A percentile compares a stretch with the other conserved stretches of the same genome.
Conservation (phyloP, 2,329 filamentous ascomycete species). For the Truncatella angustata region DNA sequence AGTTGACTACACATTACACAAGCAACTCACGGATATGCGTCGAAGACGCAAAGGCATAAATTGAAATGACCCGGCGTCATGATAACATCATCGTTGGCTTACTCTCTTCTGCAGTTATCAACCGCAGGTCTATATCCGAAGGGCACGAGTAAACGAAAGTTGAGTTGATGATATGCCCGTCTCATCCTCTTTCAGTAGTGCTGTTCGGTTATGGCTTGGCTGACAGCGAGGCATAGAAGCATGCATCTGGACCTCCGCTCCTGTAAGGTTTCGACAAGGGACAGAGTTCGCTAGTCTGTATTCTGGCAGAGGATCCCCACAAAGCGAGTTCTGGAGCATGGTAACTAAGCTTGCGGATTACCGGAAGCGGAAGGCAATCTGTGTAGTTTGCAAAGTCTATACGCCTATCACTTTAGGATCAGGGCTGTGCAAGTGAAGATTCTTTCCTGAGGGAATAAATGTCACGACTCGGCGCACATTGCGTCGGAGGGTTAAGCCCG, state of each 20-base stretch:
- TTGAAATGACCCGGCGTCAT: no score
- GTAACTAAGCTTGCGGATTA: neutral
- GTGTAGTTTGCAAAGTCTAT: neutral
- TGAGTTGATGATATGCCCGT: no score
- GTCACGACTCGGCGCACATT: neutral
- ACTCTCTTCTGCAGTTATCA: no score
- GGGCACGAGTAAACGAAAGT: no score
- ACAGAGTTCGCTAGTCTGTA: neutral
- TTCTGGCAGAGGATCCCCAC: neutral
- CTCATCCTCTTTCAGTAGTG: no score
- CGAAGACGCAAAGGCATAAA: no score
- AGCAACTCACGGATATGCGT: no score
- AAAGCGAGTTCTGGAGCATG: neutral
- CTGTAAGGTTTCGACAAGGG: neutral
- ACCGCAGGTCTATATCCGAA: no score
- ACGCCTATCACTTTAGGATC: neutral
- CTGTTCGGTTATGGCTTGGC: no score
- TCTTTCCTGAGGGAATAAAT: neutral
- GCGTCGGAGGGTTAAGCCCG: neutral
- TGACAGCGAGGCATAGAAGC: slow-evolving; percentile 2
- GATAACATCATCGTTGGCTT: no score
- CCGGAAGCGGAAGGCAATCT: slow-evolving; percentile 1
- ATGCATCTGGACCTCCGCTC: neutral
- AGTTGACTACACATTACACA: no score
- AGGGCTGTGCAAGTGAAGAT: neutral